Evolutionary conservation across 805 yeast genomes (phyloP), one percentile per base, ranked within the genome.

Genomic region (Pichia paraexigua): DNA sequence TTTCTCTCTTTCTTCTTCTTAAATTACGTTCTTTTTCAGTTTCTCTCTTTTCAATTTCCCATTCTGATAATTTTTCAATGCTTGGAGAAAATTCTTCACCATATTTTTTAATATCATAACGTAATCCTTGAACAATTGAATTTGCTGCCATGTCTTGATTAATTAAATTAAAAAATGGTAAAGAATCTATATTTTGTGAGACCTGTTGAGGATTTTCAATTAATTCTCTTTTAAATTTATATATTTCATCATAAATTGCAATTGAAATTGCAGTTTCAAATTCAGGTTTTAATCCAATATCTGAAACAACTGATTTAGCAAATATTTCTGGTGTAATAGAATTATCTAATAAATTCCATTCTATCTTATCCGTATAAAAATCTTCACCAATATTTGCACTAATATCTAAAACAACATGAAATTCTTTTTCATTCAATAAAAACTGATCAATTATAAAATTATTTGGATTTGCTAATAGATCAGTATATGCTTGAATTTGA

Each of bases 1-100:
- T 83, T 65, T 94, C 98, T 69, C 99, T 81, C 73, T 95, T 92
- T 63, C 91, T 75, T 63, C 99, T 81, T 68, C 99, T 80, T 55
- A 89, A 76, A 64, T 87, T 90, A 67, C 98, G 78, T 60, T 91
- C 97, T 62, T 95, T 82, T 69, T 94, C 99, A 59, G 90, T 89
- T 65, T 94, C 98, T 58, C 98, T 78, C 69, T 85, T 85, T 64
- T 92, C 97, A 52, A 94, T 88, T 67, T 94, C 99, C 79, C 91
- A 89, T 50, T 87, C 91, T 1, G 94, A 82, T 53, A 94, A 75
- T 15, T 81, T 79, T 67, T 92, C 98, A 8, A 92, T 85, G 43
- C 81, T 76, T 27, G 99, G 99, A 50, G 84, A 83, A 95, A 97
- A 94, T 42, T 73, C 78, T 39, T 82, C 86, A 32, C 95, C 96